These are phyloP conservation scores for Talaromyces sp. DNA, from an alignment of 2,329 filamentous ascomycete species.

Conservation along the genomic window DNA sequence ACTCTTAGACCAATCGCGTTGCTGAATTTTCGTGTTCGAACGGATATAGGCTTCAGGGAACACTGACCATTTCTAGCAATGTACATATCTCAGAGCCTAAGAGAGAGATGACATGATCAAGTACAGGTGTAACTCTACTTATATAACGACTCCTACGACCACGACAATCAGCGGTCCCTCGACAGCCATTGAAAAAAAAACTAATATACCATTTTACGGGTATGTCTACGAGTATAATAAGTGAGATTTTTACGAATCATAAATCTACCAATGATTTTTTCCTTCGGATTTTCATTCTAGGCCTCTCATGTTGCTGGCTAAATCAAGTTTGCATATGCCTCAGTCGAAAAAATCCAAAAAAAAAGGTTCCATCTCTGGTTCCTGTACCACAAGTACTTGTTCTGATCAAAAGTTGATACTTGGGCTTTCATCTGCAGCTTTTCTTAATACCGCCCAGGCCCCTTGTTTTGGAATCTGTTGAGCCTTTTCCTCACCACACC, in stretches of 20 bases:
- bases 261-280: neutral
- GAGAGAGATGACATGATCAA: neutral
- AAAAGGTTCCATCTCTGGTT: neutral
- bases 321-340: neutral
- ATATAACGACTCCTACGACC: neutral
- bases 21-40: neutral
- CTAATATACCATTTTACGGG: neutral
- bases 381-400: neutral
- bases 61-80: neutral
- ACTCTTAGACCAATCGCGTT: neutral
- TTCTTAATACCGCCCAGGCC: slow-evolving; percentile 33
- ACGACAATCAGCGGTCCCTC: neutral
- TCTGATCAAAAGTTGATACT: slow-evolving; percentile 32
- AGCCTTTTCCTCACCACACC: slow-evolving; percentile 32
- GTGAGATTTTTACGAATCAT: neutral
- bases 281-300: neutral
- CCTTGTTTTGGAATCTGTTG: slow-evolving; percentile 27
- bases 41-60: neutral
- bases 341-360: neutral
- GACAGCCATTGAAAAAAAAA: neutral
- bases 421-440: slow-evolving; percentile 33
- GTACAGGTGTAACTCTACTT: neutral
- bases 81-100: neutral
- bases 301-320: neutral
- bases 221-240: neutral